Percentiles rank a stretch among this genome's conserved stretches.
phyloP scores from a whole-genome alignment of 1,139 yeast species.

The Geotrichum bryndzae region DNA sequence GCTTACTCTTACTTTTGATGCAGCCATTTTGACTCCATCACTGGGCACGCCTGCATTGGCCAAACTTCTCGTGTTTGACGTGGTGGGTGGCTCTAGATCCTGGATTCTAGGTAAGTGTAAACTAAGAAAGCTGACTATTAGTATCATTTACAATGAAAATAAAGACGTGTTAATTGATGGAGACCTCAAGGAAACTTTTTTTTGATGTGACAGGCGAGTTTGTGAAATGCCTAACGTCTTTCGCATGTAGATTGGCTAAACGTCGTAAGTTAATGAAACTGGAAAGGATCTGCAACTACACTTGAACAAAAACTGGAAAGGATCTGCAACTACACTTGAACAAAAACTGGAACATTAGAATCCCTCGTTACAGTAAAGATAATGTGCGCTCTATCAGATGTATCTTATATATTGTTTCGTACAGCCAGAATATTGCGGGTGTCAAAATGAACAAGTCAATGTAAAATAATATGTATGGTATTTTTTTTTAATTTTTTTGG shows the following conservation, averaged over 20 bases:
- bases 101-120: slow-evolving; percentile 85
- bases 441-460: slow-evolving; percentile 40
- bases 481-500: too few species aligned
- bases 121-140: slow-evolving; percentile 66
- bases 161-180: slow-evolving; percentile 60
- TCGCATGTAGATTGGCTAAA: slow-evolving; percentile 91
- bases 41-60: slow-evolving; percentile 70
- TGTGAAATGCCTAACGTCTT: slow-evolving; percentile 80
- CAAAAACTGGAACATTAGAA: slow-evolving; percentile 89
- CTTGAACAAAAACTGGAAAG: slow-evolving; percentile 89
- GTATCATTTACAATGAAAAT: slow-evolving; percentile 81
- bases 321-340: slow-evolving; percentile 91
- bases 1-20: slow-evolving; percentile 84
- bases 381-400: slow-evolving; percentile 81
- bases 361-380: slow-evolving; percentile 90
- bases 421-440: slow-evolving; percentile 65
- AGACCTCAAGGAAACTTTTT: slow-evolving; percentile 82
- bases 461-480: neutral
- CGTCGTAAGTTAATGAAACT: slow-evolving; percentile 81
- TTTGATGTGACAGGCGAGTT: slow-evolving; percentile 95
- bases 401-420: slow-evolving; percentile 67
- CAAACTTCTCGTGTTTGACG: slow-evolving; percentile 74
- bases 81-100: slow-evolving; percentile 48
- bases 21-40: slow-evolving; percentile 60
- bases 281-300: slow-evolving; percentile 90